Conservation (phyloP, 495 filamentous ascomycete species). For the Penicillium malachiteum region DNA sequence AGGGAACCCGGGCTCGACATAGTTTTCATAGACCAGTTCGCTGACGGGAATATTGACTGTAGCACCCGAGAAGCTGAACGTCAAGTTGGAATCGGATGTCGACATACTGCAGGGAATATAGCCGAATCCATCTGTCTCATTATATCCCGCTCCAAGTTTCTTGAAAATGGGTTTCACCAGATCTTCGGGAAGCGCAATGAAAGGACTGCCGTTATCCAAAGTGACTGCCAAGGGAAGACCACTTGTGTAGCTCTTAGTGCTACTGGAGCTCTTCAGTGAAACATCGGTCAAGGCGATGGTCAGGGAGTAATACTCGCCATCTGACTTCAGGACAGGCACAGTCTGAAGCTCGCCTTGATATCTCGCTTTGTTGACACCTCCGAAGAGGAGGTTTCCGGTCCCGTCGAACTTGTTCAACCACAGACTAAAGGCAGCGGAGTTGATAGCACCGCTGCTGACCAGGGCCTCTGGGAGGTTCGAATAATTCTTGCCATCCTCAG, state of each 20-base stretch:
- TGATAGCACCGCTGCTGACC: constrained; percentile 62
- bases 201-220: constrained; percentile 75
- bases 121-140: constrained; percentile 29
- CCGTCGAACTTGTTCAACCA: constrained; percentile 81
- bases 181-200: constrained; percentile 70
- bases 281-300: constrained; percentile 71
- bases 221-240: constrained; percentile 64
- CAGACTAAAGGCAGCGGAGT: constrained; percentile 73
- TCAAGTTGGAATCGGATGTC: constrained; percentile 53
- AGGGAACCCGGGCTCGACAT: constrained; percentile 10
- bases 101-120: constrained; percentile 68
- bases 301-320: constrained; percentile 61
- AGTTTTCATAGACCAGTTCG: constrained; percentile 20
- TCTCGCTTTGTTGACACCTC: constrained; percentile 77
- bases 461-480: constrained; percentile 69
- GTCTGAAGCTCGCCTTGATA: constrained; percentile 66
- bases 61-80: constrained; percentile 60
- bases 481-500: constrained; percentile 52
- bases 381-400: constrained; percentile 81
- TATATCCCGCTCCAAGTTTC: constrained; percentile 61
- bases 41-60: constrained; percentile 26
- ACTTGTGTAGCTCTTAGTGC: constrained; percentile 39
- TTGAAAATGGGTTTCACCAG: constrained; percentile 60
- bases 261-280: constrained; percentile 30
- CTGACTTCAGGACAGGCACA: constrained; percentile 60